Conservation (phyloP, 345 rosid species). For the Boechera retrofracta region DNA sequence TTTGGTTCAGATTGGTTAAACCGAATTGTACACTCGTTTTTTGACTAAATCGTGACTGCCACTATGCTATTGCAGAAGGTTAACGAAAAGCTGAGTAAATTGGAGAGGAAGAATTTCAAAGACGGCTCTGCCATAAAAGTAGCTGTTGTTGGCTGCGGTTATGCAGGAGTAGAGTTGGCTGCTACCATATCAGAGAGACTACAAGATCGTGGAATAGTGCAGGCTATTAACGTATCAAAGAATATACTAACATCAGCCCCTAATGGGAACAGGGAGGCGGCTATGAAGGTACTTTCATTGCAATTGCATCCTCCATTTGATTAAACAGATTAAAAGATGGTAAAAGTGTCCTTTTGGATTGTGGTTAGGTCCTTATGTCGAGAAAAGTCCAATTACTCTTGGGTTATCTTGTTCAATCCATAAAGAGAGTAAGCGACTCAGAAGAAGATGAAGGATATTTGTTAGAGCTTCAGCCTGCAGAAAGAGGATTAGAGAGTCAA, state of each 20-base stretch:
- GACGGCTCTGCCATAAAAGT: slow-evolving; percentile 58
- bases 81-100: slow-evolving; percentile 56
- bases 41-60: slow-evolving; percentile 10
- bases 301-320: slow-evolving; percentile 13
- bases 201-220: slow-evolving; percentile 76
- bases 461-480: slow-evolving; percentile 85
- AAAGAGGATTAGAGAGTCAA: slow-evolving; percentile 74
- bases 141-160: slow-evolving; percentile 95
- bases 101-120: slow-evolving; percentile 78
- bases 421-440: slow-evolving; percentile 44
- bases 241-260: slow-evolving; percentile 82
- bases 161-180: slow-evolving; percentile 94
- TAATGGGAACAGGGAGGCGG: slow-evolving; percentile 88
- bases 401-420: slow-evolving; percentile 76
- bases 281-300: slow-evolving; percentile 63
- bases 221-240: slow-evolving; percentile 74
- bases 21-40: neutral
- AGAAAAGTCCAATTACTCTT: slow-evolving; percentile 74
- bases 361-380: slow-evolving; percentile 72
- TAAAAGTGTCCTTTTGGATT: slow-evolving; percentile 23
- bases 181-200: slow-evolving; percentile 93
- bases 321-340: slow-evolving; percentile 7
- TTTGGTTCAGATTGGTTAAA: neutral
- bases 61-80: slow-evolving; percentile 66
- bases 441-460: slow-evolving; percentile 55